Base-by-base conservation (phyloP, 176 grass and related monocot species). In the Puccinellia tenuiflora region DNA sequence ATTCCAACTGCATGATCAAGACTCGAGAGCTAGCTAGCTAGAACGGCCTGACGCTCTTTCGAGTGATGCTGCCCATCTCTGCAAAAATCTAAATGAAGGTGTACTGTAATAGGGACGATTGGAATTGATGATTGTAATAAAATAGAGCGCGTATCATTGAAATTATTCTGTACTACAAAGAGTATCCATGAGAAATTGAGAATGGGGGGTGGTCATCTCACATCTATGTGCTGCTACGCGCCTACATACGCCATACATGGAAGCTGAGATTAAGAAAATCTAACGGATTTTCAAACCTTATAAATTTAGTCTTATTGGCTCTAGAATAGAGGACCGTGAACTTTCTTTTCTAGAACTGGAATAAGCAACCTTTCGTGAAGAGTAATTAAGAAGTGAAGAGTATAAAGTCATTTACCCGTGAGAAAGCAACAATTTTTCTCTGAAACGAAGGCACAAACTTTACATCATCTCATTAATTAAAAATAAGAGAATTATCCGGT, bases 41-140 rank as follows among this genome's bases (percentile, higher is more conserved):
- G 6, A 24, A 22, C 24, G 38, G 2, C 34, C 40, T 37, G 51
- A 29, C 3, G 26, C 7, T 59, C 5, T 60, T 18, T 48, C 45
- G 16, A 17, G 20, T 52, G 46, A 33, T 64, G 28, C 56, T 31
- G 16, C 39, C 5, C 29, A 9, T 79, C 28, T 76, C 75, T 40
- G 75, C n/a, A 3, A 20, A 28, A 28, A 42, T 16, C 50, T 37
- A 4, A 12, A 61, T 78, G 76, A 61, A 21, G 2, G 25, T 46
- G 56, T 43, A 46, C 45, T 43, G 10, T 13, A n/a, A 26, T 16
- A 46, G 5, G 56, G 38, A 30, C 15, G 30, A 60, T 9, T 60
- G 37, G 80, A 26, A 73, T 82, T 60, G 25, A 43, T 60, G 25
- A 43, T 72, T 46, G 22, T 72, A 72, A 72, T 72, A 47, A 72